Evolutionary conservation across 1,139 yeast species (phyloP).

Genomic region (Suhomyces wounanorum): DNA sequence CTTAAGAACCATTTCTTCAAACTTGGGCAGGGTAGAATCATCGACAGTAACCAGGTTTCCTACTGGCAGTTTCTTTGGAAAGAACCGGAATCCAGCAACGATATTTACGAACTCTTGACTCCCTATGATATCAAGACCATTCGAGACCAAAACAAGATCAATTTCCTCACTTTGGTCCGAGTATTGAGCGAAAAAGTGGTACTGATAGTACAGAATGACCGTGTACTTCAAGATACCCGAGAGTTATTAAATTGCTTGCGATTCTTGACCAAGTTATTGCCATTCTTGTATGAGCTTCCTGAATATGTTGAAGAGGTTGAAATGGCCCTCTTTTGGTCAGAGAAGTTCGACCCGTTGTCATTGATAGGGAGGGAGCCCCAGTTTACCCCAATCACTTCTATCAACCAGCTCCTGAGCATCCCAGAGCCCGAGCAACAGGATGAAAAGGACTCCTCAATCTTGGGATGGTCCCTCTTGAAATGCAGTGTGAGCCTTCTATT

Average conservation of each 20-base stretch:
- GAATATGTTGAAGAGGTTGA: conserved; percentile 40
- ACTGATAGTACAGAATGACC: conserved; percentile 13
- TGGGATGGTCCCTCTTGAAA: conserved; percentile 20
- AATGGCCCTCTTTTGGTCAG: conserved; percentile 37
- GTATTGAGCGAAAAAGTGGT: conserved; percentile 37
- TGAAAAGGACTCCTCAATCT: conserved; percentile 23
- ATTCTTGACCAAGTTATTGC: conserved; percentile 64
- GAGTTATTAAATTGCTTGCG: conserved; percentile 61
- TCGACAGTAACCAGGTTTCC: conserved; percentile 42
- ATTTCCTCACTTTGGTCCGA: conserved; percentile 56
- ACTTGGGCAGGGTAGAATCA: conserved; percentile 57
- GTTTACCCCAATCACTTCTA: not conserved
- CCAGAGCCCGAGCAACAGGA: conserved; percentile 1
- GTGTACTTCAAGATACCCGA: conserved; percentile 1
- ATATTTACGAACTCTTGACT: conserved; percentile 49
- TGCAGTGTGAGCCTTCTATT: conserved; percentile 44
- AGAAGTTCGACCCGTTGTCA: conserved; percentile 28
- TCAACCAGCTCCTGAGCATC: conserved; percentile 3
- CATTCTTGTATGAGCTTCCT: conserved; percentile 61
- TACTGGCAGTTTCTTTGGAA: conserved; percentile 55
- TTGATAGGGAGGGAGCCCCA: conserved; percentile 14
- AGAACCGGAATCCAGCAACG: conserved; percentile 40
- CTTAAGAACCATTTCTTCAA: conserved; percentile 64
- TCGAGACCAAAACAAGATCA: conserved; percentile 57
- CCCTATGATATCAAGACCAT: conserved; percentile 60